A percentile compares a stretch with the other conserved stretches of the same genome.
Conservation (phyloP, 805 yeast genomes). For the Wickerhamomyces ciferrii region DNA sequence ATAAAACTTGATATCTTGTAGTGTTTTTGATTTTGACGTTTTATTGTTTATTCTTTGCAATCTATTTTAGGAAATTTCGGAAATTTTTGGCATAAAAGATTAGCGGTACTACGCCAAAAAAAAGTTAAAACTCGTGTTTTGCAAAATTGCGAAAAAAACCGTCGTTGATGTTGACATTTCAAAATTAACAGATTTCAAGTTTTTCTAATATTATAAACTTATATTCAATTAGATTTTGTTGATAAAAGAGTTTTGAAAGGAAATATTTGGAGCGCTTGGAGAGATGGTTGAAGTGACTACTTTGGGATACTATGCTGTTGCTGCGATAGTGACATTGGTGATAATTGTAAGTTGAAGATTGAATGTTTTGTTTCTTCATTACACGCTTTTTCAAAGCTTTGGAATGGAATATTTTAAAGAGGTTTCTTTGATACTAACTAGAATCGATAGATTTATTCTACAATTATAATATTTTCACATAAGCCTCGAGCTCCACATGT, state of each 20-base stretch:
- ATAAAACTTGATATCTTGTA: background rate
- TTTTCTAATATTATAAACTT: background rate
- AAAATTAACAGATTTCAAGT: background rate
- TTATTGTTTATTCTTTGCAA: background rate
- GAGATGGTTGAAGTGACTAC: background rate
- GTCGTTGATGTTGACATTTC: background rate
- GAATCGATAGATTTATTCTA: slow-evolving; percentile 3
- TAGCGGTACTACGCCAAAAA: background rate
- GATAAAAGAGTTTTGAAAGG: too few relatives aligned
- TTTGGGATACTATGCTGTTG: background rate
- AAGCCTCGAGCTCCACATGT: slow-evolving; percentile 50
- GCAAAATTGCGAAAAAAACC: background rate
- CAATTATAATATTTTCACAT: slow-evolving; percentile 44
- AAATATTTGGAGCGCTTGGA: too few relatives aligned
- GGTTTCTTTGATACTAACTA: background rate
- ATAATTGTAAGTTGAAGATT: background rate
- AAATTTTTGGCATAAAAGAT: background rate
- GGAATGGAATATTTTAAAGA: background rate
- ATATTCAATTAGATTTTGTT: too few relatives aligned
- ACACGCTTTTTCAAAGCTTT: background rate
- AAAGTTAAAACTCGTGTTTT: background rate
- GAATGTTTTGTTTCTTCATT: background rate
- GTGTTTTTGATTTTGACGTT: background rate
- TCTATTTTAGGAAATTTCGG: background rate
- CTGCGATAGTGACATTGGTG: background rate